Evolutionary conservation across 208 protist species (phyloP), one percentile per base, ranked within the genome.

Genomic region (Trypanosoma lewisi): DNA sequence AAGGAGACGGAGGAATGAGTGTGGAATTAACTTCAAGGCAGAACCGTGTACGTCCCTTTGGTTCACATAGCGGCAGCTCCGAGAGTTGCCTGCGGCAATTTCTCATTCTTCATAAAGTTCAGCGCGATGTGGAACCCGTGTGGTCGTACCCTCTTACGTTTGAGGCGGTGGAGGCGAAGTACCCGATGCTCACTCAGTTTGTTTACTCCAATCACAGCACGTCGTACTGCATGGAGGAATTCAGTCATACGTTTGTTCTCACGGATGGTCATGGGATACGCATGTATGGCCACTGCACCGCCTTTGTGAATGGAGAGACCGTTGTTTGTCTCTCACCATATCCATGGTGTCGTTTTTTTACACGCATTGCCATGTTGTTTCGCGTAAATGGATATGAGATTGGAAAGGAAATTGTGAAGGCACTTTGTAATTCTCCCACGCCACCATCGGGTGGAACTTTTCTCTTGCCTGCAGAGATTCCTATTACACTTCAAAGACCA

Each of bases 341-440:
- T 41, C 82, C 84, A 47, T 94, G 87, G 87, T 91, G 87, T 75
- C 84, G 82, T 58, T 91, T 94, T 54, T 91, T 94, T 57, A 82
- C 84, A 17, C 75, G 72, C 11, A 50, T 91, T 12, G 83, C 75
- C 11, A 74, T 78, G 31, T 71, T 89, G 0, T 89, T 77, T 61
- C 73, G 75, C 25, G 53, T 62, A 4, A 86, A 89, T 62, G 82
- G 82, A 11, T 27, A 68, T 7, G 70, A 78, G 17, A 52, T 65
- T 2, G 80, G 82, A 0, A 59, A 69, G 37, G 56, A 27, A 3
- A 59, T 94, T 41, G 69, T 91, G 12, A 72, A 72, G n/a, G 72
- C 75, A 7, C 27, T 94, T 12, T 78, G 56, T 51, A 64, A 61
- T 25, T 75, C 63, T 49, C 50, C 64, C 2, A 94, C 83, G 9